phyloP scores from a whole-genome alignment of 345 rosid species.

The Populus alba region DNA sequence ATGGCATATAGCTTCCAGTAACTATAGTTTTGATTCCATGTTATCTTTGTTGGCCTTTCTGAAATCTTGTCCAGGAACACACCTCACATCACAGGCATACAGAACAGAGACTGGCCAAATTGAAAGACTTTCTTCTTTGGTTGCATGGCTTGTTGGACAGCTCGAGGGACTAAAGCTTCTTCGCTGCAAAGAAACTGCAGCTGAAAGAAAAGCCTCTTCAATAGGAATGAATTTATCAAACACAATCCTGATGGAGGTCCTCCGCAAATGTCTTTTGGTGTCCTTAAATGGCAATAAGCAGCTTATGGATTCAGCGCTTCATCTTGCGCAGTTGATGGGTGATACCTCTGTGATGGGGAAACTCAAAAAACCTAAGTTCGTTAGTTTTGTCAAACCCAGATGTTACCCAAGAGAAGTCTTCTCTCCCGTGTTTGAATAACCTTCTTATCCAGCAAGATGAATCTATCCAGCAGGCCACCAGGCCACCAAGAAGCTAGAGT shows the following conservation, averaged over 20 bases:
- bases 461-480: conserved; percentile 27
- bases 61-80: conserved; percentile 27
- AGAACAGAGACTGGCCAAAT: conserved; percentile 30
- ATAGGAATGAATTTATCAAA: conserved; percentile 32
- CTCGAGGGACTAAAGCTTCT: conserved; percentile 44
- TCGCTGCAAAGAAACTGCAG: conserved; percentile 24
- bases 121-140: conserved; percentile 49
- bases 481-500: conserved; percentile 64
- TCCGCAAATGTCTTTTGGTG: conserved; percentile 48
- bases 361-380: conserved; percentile 40
- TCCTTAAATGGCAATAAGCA: conserved; percentile 40
- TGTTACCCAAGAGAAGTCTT: conserved; percentile 31
- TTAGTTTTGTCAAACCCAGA: conserved; percentile 24
- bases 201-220: conserved; percentile 27
- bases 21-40: not conserved
- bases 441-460: conserved; percentile 45
- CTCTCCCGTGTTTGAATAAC: conserved; percentile 16
- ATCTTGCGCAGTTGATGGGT: conserved; percentile 48
- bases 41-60: not conserved
- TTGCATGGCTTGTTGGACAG: conserved; percentile 67
- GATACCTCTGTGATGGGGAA: conserved; percentile 41
- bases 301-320: conserved; percentile 49
- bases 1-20: not conserved
- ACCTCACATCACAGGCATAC: conserved; percentile 26
- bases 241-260: conserved; percentile 41